Conservation (phyloP, 1,284 basidiomycete species). For the Chiua sp. region DNA sequence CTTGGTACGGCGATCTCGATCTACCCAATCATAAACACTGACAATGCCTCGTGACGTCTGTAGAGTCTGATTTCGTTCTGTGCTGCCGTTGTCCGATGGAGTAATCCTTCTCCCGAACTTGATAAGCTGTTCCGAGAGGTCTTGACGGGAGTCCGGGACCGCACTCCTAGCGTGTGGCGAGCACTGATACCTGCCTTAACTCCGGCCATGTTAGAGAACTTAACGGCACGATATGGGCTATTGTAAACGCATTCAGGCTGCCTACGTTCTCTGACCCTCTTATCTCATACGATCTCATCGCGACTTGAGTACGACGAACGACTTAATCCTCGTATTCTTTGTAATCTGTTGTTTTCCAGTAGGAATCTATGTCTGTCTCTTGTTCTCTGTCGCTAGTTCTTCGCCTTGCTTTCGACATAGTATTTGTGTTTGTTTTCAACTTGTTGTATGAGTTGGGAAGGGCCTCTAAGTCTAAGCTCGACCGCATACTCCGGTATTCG, state of each 20-base stretch:
- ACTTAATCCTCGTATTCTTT: slow-evolving; percentile 12
- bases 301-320: slow-evolving; percentile 11
- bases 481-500: no score
- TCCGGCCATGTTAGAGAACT: slow-evolving; percentile 76
- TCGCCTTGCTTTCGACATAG: slow-evolving; percentile 2
- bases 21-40: neutral
- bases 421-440: neutral
- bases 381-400: neutral
- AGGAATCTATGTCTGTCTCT: slow-evolving; percentile 37
- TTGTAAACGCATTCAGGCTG: slow-evolving; percentile 48
- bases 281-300: neutral
- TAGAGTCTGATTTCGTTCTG: slow-evolving; percentile 95
- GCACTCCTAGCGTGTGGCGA: slow-evolving; percentile 80
- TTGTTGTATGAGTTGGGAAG: neutral
- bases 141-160: slow-evolving; percentile 84
- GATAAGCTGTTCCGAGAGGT: slow-evolving; percentile 91
- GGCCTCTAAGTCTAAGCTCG: no score
- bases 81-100: slow-evolving; percentile 96
- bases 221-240: slow-evolving; percentile 78
- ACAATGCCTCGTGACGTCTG: slow-evolving; percentile 4
- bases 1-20: slow-evolving; percentile 58
- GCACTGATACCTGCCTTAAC: slow-evolving; percentile 80
- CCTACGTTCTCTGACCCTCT: neutral
- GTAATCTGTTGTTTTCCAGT: slow-evolving; percentile 4
- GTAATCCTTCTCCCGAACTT: slow-evolving; percentile 85